Percentiles rank a stretch among this genome's conserved stretches.
Evolutionary conservation across 2,329 filamentous ascomycete species (phyloP).

Genomic region (Salinomyces thailandicus): DNA sequence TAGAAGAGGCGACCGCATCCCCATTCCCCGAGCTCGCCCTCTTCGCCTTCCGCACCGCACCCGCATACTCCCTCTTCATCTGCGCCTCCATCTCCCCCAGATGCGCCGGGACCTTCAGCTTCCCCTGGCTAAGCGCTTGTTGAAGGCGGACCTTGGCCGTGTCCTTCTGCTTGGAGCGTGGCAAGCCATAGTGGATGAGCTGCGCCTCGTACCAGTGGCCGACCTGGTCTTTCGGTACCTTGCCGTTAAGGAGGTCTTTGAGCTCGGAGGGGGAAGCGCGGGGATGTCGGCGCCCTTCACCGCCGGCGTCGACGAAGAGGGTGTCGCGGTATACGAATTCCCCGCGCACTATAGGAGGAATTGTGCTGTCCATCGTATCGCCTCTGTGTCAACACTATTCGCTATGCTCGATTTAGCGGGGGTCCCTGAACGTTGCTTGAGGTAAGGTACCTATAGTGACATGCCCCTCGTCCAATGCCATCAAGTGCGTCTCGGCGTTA

Average conservation of each 20-base stretch:
- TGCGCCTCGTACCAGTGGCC: constrained; percentile 55
- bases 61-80: constrained; percentile 49
- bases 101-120: constrained; percentile 40
- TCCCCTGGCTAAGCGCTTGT: constrained; percentile 43
- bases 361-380: constrained; percentile 10
- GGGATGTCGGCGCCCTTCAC: constrained; percentile 20
- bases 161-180: constrained; percentile 47
- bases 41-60: constrained; percentile 40
- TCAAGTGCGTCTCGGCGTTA: too few relatives aligned
- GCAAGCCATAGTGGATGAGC: constrained; percentile 51
- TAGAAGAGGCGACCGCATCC: background rate
- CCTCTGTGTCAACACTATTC: too few relatives aligned
- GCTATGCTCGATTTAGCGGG: too few relatives aligned
- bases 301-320: constrained; percentile 20
- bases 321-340: constrained; percentile 23
- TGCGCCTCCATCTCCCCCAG: constrained; percentile 43
- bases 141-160: constrained; percentile 49
- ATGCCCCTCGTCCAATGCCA: too few relatives aligned
- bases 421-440: too few relatives aligned
- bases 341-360: constrained; percentile 15
- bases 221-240: constrained; percentile 37
- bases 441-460: too few relatives aligned
- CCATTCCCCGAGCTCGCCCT: constrained; percentile 3
- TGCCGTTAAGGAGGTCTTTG: constrained; percentile 15
- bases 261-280: constrained; percentile 19